These are phyloP conservation scores for Ascocoryne sarcoides DNA, from an alignment of 2,329 filamentous ascomycete genomes.

Conservation along the genomic window DNA sequence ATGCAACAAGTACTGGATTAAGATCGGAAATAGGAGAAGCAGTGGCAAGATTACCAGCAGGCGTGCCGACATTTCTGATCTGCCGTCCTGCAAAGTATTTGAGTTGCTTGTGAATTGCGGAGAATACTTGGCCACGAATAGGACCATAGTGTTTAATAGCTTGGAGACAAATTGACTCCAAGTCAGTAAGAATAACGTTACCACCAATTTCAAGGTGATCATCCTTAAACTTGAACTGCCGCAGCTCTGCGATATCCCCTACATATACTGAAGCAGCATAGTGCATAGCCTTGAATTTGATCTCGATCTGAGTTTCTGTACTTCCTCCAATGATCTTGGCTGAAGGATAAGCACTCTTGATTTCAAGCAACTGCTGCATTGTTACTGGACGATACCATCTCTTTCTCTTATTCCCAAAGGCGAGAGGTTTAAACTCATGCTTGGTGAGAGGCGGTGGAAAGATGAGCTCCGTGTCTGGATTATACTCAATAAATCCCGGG, in stretches of 20 bases:
- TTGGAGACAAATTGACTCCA: slow-evolving; percentile 75
- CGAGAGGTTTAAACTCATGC: slow-evolving; percentile 71
- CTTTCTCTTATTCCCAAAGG: slow-evolving; percentile 91
- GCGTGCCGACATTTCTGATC: slow-evolving; percentile 95
- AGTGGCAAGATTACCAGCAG: slow-evolving; percentile 87
- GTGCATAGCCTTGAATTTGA: slow-evolving; percentile 92
- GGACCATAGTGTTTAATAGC: slow-evolving; percentile 72
- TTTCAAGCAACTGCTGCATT: slow-evolving; percentile 77
- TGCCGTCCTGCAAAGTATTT: slow-evolving; percentile 92
- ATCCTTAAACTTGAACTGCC: slow-evolving; percentile 71
- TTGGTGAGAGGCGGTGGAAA: slow-evolving; percentile 82
- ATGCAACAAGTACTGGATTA: slow-evolving; percentile 87
- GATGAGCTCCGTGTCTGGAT: slow-evolving; percentile 87
- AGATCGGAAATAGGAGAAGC: slow-evolving; percentile 95
- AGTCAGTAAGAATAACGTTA: slow-evolving; percentile 84
- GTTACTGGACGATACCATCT: slow-evolving; percentile 88
- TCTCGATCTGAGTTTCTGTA: slow-evolving; percentile 95
- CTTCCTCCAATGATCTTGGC: slow-evolving; percentile 95
- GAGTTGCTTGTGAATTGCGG: slow-evolving; percentile 87
- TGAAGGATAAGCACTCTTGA: slow-evolving; percentile 75
- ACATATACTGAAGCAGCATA: slow-evolving; percentile 88
- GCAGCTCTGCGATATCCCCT: slow-evolving; percentile 83
- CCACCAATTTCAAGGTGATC: slow-evolving; percentile 86
- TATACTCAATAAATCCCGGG: slow-evolving; percentile 89
- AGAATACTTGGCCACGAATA: slow-evolving; percentile 60